Percentiles rank a stretch among this genome's conserved stretches.
Evolutionary conservation across 176 grass and related monocot genomes (phyloP).

Genomic region (Avena atlantica): DNA sequence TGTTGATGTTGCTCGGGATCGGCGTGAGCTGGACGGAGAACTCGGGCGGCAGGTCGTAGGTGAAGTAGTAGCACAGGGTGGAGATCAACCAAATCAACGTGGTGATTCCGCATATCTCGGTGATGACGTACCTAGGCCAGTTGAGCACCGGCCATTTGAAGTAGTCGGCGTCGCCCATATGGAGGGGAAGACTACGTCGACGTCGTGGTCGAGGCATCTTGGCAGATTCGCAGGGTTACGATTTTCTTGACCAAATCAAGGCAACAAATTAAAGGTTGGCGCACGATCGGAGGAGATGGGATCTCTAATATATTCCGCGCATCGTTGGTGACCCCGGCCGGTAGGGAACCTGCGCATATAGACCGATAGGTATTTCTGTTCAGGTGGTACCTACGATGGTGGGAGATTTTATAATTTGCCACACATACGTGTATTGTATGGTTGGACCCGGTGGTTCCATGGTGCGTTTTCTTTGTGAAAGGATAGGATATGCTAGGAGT

Average conservation of each 20-base stretch:
- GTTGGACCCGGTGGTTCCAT: too few relatives aligned
- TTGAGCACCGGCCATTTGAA: neutral
- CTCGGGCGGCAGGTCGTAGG: slow-evolving; percentile 3
- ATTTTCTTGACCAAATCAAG: neutral
- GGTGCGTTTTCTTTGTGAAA: too few relatives aligned
- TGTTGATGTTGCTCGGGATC: neutral
- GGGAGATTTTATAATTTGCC: too few relatives aligned
- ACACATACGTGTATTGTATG: too few relatives aligned
- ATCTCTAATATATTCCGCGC: neutral
- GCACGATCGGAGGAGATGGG: neutral
- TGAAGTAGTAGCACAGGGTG: neutral
- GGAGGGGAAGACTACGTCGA: neutral
- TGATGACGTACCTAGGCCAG: slow-evolving; percentile 12
- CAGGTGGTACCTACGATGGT: neutral
- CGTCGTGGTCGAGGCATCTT: neutral
- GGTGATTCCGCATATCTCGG: neutral
- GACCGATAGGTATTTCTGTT: too few relatives aligned
- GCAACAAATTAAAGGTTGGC: neutral
- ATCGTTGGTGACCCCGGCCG: neutral
- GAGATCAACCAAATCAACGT: neutral
- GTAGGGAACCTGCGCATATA: neutral
- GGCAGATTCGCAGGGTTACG: neutral
- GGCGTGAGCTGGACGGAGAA: slow-evolving; percentile 6
- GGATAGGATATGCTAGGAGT: too few relatives aligned
- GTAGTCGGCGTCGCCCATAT: neutral